Percentiles rank a stretch among this genome's conserved stretches.
Conservation (phyloP, 768 basidiomycete genomes). For the Pleurotus djamor region DNA sequence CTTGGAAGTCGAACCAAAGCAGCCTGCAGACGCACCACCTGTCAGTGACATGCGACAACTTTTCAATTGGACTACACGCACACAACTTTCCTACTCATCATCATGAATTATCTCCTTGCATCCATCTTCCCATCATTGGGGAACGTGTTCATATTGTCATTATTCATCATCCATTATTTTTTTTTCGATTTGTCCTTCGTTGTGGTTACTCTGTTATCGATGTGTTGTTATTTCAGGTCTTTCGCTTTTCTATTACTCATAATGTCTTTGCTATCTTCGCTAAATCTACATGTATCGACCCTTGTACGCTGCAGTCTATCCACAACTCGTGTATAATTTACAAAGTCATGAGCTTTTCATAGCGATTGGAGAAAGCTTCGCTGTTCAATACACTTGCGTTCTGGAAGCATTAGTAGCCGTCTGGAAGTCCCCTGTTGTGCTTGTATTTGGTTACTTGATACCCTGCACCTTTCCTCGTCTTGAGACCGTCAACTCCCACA, state of each 20-base stretch:
- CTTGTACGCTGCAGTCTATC: not conserved
- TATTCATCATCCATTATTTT: not conserved
- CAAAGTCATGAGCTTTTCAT: too few relatives aligned
- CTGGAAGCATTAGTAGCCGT: not conserved
- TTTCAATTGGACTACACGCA: conserved; percentile 76
- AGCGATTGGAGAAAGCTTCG: too few relatives aligned
- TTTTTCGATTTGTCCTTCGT: conserved; percentile 4
- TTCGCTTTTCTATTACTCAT: not conserved
- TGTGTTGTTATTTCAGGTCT: not conserved
- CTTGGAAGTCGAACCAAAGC: conserved; percentile 81
- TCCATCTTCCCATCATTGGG: too few relatives aligned
- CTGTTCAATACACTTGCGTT: not conserved
- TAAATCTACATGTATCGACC: conserved; percentile 5
- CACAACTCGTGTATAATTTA: not conserved
- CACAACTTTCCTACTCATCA: conserved; percentile 22
- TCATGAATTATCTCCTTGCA: not conserved
- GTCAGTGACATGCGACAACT: conserved; percentile 72
- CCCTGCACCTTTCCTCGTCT: conserved; percentile 21
- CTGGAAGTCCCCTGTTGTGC: conserved; percentile 15
- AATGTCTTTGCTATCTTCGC: conserved; percentile 4
- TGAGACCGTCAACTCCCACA: conserved; percentile 26
- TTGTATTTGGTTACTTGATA: conserved; percentile 26
- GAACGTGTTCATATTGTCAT: not conserved
- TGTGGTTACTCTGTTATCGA: conserved; percentile 1
- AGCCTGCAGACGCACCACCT: conserved; percentile 68